Conservation (phyloP, 177 flowering plant genomes). For the Vitis hybrid region DNA sequence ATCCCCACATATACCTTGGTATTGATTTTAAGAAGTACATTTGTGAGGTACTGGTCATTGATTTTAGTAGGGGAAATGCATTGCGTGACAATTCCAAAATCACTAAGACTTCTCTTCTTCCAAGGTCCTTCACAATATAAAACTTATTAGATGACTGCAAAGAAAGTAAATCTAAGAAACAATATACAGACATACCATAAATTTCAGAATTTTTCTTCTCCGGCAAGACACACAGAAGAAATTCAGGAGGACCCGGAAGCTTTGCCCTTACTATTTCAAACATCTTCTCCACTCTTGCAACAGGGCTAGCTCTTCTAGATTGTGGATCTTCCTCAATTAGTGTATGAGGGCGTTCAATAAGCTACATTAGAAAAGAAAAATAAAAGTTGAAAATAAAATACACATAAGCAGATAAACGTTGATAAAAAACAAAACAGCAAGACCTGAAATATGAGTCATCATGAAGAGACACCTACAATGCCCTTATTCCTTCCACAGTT, state of each 20-base stretch:
- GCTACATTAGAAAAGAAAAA: constrained; percentile 27
- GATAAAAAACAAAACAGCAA: not conserved
- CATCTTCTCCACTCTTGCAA: constrained; percentile 75
- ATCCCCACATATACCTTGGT: constrained; percentile 46
- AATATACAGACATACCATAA: constrained; percentile 52
- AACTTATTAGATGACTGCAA: not conserved
- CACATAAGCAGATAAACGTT: not conserved
- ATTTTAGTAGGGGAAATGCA: constrained; percentile 72
- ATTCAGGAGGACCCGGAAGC: constrained; percentile 60
- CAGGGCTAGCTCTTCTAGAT: constrained; percentile 42
- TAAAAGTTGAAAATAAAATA: not conserved
- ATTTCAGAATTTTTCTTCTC: constrained; percentile 73
- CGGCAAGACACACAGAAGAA: constrained; percentile 76
- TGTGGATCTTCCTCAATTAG: constrained; percentile 76
- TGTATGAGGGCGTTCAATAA: constrained; percentile 63
- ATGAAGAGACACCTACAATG: constrained; percentile 50
- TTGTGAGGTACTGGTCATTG: constrained; percentile 78
- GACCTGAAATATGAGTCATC: not conserved
- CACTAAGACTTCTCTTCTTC: constrained; percentile 71
- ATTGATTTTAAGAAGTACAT: constrained; percentile 77
- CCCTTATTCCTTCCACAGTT: constrained; percentile 75
- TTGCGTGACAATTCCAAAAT: constrained; percentile 64
- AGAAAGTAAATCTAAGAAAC: not conserved
- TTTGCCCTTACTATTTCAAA: constrained; percentile 51
- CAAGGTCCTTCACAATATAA: constrained; percentile 66